Evolutionary conservation across 257 asterid genomes (phyloP).

Genomic region (Thymus quinquecostatus): DNA sequence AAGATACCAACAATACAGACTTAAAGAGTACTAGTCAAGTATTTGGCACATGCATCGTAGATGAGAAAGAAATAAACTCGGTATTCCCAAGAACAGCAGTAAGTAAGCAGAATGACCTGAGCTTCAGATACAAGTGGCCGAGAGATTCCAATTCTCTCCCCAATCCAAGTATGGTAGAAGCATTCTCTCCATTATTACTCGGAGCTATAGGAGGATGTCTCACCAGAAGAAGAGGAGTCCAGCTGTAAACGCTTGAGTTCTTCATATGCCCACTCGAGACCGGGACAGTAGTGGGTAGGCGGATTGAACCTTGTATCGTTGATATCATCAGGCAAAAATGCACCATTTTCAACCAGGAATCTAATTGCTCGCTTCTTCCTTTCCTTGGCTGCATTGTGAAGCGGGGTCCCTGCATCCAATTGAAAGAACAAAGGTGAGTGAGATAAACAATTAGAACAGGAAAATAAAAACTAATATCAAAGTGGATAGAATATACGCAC

Average conservation of each 20-base stretch:
- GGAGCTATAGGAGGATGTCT: constrained; percentile 77
- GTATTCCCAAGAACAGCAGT: not conserved
- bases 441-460: not conserved
- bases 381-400: constrained; percentile 96
- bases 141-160: constrained; percentile 11
- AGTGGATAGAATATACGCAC: constrained; percentile 47
- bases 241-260: constrained; percentile 73
- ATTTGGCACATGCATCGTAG: not conserved
- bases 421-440: not conserved
- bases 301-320: constrained; percentile 95
- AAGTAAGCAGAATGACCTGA: not conserved
- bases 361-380: constrained; percentile 77
- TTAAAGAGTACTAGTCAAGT: not conserved
- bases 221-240: constrained; percentile 71
- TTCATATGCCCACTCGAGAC: constrained; percentile 98
- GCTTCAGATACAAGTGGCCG: not conserved
- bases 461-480: not conserved
- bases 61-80: not conserved
- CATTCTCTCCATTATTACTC: constrained; percentile 51
- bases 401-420: constrained; percentile 85
- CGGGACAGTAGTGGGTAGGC: constrained; percentile 92
- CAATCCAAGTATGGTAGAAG: not conserved
- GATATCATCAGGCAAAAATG: constrained; percentile 87
- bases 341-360: constrained; percentile 84
- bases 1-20: not conserved